Base-by-base conservation (phyloP, 2,329 filamentous ascomycete genomes). In the Fusarium floridanum region DNA sequence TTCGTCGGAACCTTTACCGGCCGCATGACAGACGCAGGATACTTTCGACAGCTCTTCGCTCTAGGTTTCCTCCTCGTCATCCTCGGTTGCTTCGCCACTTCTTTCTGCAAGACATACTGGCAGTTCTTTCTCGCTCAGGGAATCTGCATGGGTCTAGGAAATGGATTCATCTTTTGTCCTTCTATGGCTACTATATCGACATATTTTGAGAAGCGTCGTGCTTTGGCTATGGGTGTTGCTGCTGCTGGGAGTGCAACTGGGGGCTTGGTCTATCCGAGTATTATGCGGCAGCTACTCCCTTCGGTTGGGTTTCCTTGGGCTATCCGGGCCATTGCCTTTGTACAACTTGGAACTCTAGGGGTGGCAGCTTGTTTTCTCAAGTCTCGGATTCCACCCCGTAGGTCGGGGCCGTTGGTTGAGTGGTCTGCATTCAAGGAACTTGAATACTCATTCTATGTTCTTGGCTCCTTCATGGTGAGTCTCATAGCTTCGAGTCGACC, bases 1-100 rank as follows among this genome's bases (percentile, higher is more conserved):
- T 88, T 88, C 74, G 81, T 88, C 60, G 86, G 87, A 56, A 84
- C 86, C 3, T 83, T 89, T 50, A 83, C 86, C 5, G 88, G 88
- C 36, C 85, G 86, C 1, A 73, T 87, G n/a, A 86, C 86, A 2
- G 88, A 90, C 75, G 87, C 86, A 0, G 88, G 88, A 16, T 86
- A 87, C 74, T 86, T 88, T 64, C 83, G 84, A 1, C 36, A 53
- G 5, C 34, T 67, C 1, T 36, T 63, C 5, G 39, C 41, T 1
- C 24, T 43, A 1, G 70, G 70, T 12, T 60, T 59, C 4, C 2
- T 59, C 2, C n/a, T 67, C 6, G 59, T 70, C 2, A 32, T 72
- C 5, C 8, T 64, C 1, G 70, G 70, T 6, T 68, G 56, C 20
- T 55, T 72, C 0, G 43, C 61, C 5, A 60, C 63, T 9, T 72